Percentiles rank a stretch among this genome's conserved stretches.
Conservation (phyloP, 345 rosid genomes). For the Melastoma malabathricum region DNA sequence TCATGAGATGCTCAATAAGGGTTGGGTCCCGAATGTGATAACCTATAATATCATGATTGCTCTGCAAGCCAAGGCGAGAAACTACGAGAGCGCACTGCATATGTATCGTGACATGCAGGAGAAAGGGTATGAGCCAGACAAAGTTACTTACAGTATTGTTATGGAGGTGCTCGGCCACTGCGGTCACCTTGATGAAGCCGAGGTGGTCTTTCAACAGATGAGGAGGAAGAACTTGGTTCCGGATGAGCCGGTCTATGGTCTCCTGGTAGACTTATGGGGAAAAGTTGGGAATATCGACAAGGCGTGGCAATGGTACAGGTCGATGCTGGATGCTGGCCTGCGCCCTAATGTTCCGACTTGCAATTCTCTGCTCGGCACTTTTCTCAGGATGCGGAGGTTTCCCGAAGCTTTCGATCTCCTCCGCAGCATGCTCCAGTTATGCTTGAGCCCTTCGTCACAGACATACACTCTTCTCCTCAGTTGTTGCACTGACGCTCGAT, state of each 20-base stretch:
- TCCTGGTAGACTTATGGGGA: constrained; percentile 89
- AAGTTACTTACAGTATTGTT: constrained; percentile 80
- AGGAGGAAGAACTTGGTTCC: constrained; percentile 69
- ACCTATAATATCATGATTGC: constrained; percentile 84
- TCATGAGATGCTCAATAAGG: constrained; percentile 75
- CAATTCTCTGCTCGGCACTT: constrained; percentile 85
- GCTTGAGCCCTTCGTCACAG: constrained; percentile 61
- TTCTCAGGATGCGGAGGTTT: constrained; percentile 54
- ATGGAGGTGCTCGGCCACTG: constrained; percentile 97
- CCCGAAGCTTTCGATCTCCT: constrained; percentile 64
- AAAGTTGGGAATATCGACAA: constrained; percentile 75
- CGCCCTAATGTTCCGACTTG: constrained; percentile 92
- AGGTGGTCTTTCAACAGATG: constrained; percentile 71
- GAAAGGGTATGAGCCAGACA: constrained; percentile 84
- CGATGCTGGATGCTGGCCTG: constrained; percentile 69
- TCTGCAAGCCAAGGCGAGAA: constrained; percentile 84
- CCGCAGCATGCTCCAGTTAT: constrained; percentile 56
- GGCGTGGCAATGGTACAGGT: constrained; percentile 75
- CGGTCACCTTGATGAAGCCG: constrained; percentile 81
- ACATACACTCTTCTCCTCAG: constrained; percentile 88
- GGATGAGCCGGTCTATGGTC: constrained; percentile 89
- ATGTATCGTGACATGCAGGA: constrained; percentile 68
- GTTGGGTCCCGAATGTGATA: constrained; percentile 74
- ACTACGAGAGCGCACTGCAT: constrained; percentile 59
- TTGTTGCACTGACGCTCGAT: constrained; percentile 67